Evolutionary conservation across 495 filamentous ascomycete species (phyloP), one percentile per base, ranked within the genome.

Genomic region (Talaromyces thailandensis): DNA sequence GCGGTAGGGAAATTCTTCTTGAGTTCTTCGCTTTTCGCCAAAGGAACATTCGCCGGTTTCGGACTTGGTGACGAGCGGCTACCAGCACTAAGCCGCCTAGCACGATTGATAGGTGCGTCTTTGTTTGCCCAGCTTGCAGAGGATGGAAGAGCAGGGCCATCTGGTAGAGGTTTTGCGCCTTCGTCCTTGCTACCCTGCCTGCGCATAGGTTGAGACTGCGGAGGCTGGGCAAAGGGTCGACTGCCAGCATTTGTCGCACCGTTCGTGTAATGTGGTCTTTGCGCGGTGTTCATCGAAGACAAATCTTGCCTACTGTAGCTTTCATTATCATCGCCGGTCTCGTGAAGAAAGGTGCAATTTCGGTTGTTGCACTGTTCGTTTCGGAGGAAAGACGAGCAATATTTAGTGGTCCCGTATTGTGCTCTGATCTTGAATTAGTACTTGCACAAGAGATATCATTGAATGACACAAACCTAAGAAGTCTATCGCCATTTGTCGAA

Each of bases 391-490:
- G 94, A 94, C 1, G 94, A 98, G 74, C 94, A 99, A 71, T 99
- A 99, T 72, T 99, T 99, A 2, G 95, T 99, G 7, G 95, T 99
- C 23, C 95, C 95, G 60, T 95, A 90, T 73, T 98, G 95, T 5
- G 95, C 95, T 69, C 93, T 88, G 58, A 45, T 25, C 58, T 62
- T 5, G 12, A 31, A 64, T 80, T 63, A 81, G 68, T 43, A 62
- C 9, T 24, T 59, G n/a, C 3, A 16, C 23, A 29, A 64, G 43
- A 48, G 63, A 31, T 45, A 64, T 18, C 18, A 11, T 24, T 11
- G 14, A 6, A 57, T 21, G 11, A 35, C 6, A 57, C 69, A 58
- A 73, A 86, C 85, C 85, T 83, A 28, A 99, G 75, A 31, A 89
- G 81, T 60, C 94, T 78, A 62, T 96, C 94, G 8, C 90, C 90